Conservation (phyloP, 2,329 filamentous ascomycete species). For the Monosporascus sp. region DNA sequence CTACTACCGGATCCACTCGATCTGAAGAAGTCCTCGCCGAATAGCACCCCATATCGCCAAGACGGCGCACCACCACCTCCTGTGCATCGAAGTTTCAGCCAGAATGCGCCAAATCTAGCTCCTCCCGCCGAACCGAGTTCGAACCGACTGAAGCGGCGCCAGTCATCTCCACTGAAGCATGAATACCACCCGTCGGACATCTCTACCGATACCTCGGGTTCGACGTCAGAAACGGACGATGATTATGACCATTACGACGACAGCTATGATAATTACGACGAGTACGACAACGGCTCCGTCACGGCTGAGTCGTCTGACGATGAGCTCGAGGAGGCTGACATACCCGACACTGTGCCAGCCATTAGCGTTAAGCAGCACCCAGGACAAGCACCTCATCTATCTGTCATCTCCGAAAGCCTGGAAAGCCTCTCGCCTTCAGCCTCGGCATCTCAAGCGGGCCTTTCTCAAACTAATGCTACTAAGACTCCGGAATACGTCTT, state of each 20-base stretch:
- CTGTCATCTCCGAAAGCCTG: conserved; percentile 39
- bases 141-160: conserved; percentile 58
- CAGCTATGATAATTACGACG: conserved; percentile 32
- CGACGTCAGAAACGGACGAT: conserved; percentile 33
- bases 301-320: conserved; percentile 44
- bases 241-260: conserved; percentile 25
- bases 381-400: conserved; percentile 29
- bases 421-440: conserved; percentile 69
- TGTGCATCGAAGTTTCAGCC: conserved; percentile 41
- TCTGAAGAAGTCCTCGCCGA: conserved; percentile 28
- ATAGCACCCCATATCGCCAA: conserved; percentile 36
- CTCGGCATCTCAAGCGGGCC: conserved; percentile 66
- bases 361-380: conserved; percentile 47
- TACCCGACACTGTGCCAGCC: conserved; percentile 53
- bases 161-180: conserved; percentile 91
- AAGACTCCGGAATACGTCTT: conserved; percentile 37
- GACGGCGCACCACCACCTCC: conserved; percentile 54
- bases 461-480: conserved; percentile 58
- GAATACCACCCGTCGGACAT: conserved; percentile 85
- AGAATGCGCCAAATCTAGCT: conserved; percentile 34
- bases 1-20: conserved; percentile 33
- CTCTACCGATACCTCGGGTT: conserved; percentile 40
- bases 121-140: conserved; percentile 42
- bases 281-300: conserved; percentile 39
- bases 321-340: conserved; percentile 55